Evolutionary conservation across 257 asterid genomes (phyloP).

Genomic region (Orobanche coerulescens): DNA sequence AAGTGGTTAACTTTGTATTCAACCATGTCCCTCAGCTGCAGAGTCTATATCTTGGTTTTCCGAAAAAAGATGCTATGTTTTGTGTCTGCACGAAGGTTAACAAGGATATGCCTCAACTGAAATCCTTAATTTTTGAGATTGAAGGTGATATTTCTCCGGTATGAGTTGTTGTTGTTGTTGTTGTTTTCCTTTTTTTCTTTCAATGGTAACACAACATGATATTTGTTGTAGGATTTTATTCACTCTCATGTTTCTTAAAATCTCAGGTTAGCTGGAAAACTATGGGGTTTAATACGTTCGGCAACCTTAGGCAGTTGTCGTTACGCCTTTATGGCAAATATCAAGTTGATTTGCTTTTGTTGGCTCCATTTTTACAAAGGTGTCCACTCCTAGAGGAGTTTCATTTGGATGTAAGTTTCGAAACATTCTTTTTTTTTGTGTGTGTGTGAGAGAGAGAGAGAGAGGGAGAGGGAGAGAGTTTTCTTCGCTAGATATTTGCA

Average conservation of each 20-base stretch:
- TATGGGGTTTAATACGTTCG: background rate
- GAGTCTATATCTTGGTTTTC: background rate
- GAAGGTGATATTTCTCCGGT: background rate
- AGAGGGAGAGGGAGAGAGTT: too few species aligned
- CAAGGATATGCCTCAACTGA: background rate
- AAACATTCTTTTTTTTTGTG: background rate
- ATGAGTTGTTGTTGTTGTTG: background rate
- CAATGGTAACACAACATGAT: too few species aligned
- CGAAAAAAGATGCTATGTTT: background rate
- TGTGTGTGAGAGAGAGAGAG: too few species aligned
- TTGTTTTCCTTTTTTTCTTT: background rate
- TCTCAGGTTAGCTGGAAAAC: background rate
- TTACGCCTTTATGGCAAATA: background rate
- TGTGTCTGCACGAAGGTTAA: background rate
- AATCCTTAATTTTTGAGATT: background rate
- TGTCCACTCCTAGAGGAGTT: conserved; percentile 6
- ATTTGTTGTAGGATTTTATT: background rate
- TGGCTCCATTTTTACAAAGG: background rate
- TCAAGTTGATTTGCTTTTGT: background rate
- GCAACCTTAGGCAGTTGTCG: background rate
- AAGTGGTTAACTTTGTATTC: background rate
- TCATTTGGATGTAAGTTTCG: background rate
- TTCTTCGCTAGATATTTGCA: too few species aligned
- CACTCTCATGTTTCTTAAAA: background rate
- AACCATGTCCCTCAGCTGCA: background rate